Evolutionary conservation across 257 asterid genomes (phyloP), one percentile per base, ranked within the genome.

Genomic region (Scutellaria barbata): DNA sequence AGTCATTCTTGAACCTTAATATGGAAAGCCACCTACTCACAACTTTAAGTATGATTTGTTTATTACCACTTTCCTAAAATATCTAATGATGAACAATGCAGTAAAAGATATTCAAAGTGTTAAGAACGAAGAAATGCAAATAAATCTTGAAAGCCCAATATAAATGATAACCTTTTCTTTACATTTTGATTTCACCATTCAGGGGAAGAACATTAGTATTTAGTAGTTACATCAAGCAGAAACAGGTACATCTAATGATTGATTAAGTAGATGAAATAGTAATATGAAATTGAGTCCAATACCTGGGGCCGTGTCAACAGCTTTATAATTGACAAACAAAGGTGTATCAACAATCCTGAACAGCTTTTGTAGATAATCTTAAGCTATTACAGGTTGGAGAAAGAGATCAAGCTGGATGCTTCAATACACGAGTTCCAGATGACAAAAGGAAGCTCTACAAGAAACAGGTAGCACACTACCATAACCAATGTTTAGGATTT

Each of bases 151-250:
- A 10, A 37, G 45, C 66, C 41, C 51, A 11, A 56, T 43, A 33
- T 46, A 68, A 16, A 48, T 12, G 68, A 41, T 8, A 45, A 43
- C 45, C 25, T 1, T 22, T 22, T 22, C 25, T 22, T 22, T 22
- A 22, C 25, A 22, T 22, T 22, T 1, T 22, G 25, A 22, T 22
- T 22, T 22, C 25, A 22, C 25, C 25, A 22, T 22, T 22, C 25
- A 57, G 56, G 47, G 39, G 33, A 40, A 62, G 57, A 43, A 50
- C 17, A 43, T 53, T 0, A 7, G 11, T 25, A 56, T 39, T 39
- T 22, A 22, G 25, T 22, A 22, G 1, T 41, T 30, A 25, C 64
- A 12, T 63, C 58, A 40, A 51, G 72, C 74, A 77, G 71, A 77
- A 66, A 40, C 69, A 63, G 33, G 55, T 61, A 50, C 64, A 8